Evolutionary conservation across 805 yeast genomes (phyloP).

Genomic region (Candida incommunis): DNA sequence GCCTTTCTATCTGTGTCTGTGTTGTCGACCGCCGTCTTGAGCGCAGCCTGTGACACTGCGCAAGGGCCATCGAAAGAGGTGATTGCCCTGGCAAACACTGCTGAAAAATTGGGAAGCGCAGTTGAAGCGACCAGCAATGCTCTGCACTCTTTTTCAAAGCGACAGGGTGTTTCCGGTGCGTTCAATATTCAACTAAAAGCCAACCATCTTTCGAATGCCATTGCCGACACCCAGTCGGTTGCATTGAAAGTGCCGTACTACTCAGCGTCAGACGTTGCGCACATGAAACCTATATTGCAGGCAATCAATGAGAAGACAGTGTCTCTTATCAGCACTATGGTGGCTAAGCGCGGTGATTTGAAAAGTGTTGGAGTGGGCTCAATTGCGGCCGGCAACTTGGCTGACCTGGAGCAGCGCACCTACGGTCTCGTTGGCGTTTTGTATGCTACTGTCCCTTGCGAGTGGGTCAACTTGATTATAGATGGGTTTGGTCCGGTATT

Average conservation of each 20-base stretch:
- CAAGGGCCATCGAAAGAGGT: not conserved
- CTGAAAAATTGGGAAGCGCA: not conserved
- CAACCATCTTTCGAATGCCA: not conserved
- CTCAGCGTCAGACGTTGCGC: not conserved
- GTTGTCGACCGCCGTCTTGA: not conserved
- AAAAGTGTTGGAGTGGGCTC: not conserved
- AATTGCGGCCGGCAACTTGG: not conserved
- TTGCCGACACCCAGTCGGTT: not conserved
- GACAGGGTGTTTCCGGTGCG: not conserved
- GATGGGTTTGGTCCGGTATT: not conserved
- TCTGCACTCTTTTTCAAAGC: not conserved
- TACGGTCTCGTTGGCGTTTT: not conserved
- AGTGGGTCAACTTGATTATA: not conserved
- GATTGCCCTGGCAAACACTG: not conserved
- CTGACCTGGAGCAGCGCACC: not conserved
- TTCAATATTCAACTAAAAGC: not conserved
- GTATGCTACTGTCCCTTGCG: not conserved
- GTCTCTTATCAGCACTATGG: not conserved
- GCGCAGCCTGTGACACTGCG: not conserved
- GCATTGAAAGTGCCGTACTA: not conserved
- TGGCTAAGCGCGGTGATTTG: not conserved
- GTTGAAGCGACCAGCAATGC: not conserved
- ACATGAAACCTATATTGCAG: not conserved
- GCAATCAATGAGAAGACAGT: not conserved
- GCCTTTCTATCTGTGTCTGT: too few relatives aligned